A percentile compares a stretch with the other conserved stretches of the same genome.
Conservation (phyloP, 352 stramenopile species). For the Elongisporangium prolatum region DNA sequence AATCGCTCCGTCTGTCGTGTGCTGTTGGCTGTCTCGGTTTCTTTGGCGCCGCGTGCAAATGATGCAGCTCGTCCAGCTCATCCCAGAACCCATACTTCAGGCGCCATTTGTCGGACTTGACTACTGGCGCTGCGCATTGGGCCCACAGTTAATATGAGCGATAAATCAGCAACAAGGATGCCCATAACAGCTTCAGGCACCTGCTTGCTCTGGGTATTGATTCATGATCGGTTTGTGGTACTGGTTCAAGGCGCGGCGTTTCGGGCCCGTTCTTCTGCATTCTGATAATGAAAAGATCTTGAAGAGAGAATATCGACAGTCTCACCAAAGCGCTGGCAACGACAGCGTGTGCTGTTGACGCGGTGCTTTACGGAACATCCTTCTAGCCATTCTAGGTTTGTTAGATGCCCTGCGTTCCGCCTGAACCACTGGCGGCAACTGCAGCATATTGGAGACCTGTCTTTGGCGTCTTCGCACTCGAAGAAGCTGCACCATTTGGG, state of each 20-base stretch:
- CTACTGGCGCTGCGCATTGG: not conserved
- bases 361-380: not conserved
- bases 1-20: slow-evolving; percentile 27
- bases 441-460: not conserved
- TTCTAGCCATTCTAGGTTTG: not conserved
- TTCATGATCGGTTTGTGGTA: not conserved
- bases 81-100: slow-evolving; percentile 56
- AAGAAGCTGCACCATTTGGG: slow-evolving; percentile 16
- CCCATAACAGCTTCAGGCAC: not conserved
- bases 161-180: not conserved
- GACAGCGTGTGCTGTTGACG: not conserved
- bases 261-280: not conserved
- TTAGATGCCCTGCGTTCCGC: not conserved
- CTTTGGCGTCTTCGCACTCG: slow-evolving; percentile 12
- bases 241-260: not conserved
- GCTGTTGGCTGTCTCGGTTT: slow-evolving; percentile 44
- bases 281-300: not conserved
- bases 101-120: slow-evolving; percentile 25
- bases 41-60: slow-evolving; percentile 17
- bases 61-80: slow-evolving; percentile 49
- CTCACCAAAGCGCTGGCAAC: not conserved
- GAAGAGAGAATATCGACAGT: not conserved
- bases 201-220: not conserved
- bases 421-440: not conserved
- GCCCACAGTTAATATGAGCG: not conserved